Conservation (phyloP, 1,284 basidiomycete genomes). For the Cutaneotrichosporon sp. region DNA sequence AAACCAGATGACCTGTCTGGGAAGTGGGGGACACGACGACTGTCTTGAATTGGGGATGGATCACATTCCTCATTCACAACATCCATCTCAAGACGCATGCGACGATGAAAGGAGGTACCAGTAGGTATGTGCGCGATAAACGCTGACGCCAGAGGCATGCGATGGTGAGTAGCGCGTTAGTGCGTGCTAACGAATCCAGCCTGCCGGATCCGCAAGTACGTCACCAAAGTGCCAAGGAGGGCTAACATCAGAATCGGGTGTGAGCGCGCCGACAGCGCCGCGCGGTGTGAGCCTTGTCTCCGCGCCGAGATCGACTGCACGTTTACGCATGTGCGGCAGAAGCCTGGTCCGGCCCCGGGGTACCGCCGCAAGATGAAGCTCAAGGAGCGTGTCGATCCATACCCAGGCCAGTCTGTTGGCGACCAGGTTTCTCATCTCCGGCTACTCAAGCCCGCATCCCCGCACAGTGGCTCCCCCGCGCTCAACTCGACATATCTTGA, state of each 20-base stretch:
- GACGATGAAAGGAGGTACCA: neutral
- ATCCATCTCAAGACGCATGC: neutral
- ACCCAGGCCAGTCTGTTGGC: neutral
- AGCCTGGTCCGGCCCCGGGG: constrained; percentile 6
- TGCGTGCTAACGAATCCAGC: neutral
- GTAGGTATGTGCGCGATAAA: neutral
- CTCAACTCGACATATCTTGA: no score
- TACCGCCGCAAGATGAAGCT: neutral
- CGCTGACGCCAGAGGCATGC: constrained; percentile 3
- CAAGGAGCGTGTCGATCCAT: neutral
- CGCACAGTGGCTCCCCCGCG: no score
- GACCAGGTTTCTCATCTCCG: neutral
- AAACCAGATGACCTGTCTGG: no score
- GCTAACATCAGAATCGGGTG: constrained; percentile 11
- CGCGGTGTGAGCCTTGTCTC: neutral
- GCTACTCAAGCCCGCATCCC: neutral
- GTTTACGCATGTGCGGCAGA: constrained; percentile 10
- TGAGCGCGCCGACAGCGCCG: neutral
- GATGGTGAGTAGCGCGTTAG: neutral
- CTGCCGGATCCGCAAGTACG: constrained; percentile 8
- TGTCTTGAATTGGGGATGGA: no score
- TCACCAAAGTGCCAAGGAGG: no score
- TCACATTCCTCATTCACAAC: neutral
- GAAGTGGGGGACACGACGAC: no score
- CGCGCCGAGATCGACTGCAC: constrained; percentile 9